Evolutionary conservation across 2,329 filamentous ascomycete genomes (phyloP), one percentile per base, ranked within the genome.

Genomic region (Fulvia fulva): DNA sequence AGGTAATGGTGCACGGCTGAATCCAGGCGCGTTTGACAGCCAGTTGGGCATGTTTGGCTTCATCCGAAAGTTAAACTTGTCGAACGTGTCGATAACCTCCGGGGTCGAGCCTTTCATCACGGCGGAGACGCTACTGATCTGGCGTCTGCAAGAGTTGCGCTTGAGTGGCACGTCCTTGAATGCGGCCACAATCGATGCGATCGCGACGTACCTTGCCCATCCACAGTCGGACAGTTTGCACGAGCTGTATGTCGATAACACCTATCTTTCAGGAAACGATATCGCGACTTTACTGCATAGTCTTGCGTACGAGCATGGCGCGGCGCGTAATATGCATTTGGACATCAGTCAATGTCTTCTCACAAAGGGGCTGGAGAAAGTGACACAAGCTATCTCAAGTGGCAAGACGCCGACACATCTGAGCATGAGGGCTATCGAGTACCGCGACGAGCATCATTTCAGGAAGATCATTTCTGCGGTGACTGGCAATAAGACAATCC

Each of bases 391-490:
- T 1, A 82, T 85, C 50, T 71, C 77, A 22, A 72, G 72, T 51
- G 78, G 79, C 28, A 74, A 80, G 46, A 83, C 85, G 0, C 87
- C 87, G 1, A 80, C 84, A 2, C 83, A 83, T 63, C 71, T 90
- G 26, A 86, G 84, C 4, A 84, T 90, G 74, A 79, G 83, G 34
- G 83, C 87, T 73, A 82, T 89, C 34, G 87, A 89, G 67, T 90
- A 87, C 67, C 81, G 85, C 57, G 81, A 84, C 59, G 85, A 88
- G 66, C 76, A 80, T 11, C 80, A 85, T 57, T 89, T 89, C 63
- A 80, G 83, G 34, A 80, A 84, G 57, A 75, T 90, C 50, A 77
- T 89, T 6, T 74, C 82, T 58, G 86, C 87, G 1, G 67, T 90
- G 51, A 80, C 81, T 5, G 76, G 76, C 44, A 90, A 90, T 67